Base-by-base conservation (phyloP, 306 rosid genomes). In the Inga leiocalycina region DNA sequence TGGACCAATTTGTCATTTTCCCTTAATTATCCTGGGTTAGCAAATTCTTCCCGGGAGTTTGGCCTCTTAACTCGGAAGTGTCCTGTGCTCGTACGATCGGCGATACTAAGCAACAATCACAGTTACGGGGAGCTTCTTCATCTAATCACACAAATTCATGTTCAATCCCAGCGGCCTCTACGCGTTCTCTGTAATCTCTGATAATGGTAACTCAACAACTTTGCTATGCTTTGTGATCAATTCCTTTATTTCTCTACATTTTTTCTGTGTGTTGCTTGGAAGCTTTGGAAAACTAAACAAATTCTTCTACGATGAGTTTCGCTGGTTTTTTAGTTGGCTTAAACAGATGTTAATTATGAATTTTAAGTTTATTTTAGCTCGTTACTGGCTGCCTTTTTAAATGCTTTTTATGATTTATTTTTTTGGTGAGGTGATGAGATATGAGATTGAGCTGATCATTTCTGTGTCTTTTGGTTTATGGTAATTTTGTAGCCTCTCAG, bases 401-500 rank as follows among this genome's bases (percentile, higher is more conserved):
- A 35, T 67, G 67, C 30, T 81, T 57, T 16, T 11, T 32, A n/a
- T 64, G 52, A 24, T 44, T 85, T 37, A 10, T 61, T 6, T 8
- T 65, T 27, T 69, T 15, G 54, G 35, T 67, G 32, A 22, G 32
- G 66, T 59, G 34, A 9, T 59, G 34, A 22, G 34, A 59, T 30
- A 6, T 57, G 61, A 56, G 17, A 10, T 37, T 64, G 32, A 20
- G 57, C 75, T 88, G 27, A 78, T 62, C 51, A 4, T 34, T 34
- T 59, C 9, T 77, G 4, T 77, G 22, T 83, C 32, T 34, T 57
- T 34, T 57, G 24, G 24, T 64, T 11, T 59, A 4, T n/a, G 48
- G 61, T 66, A 19, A 22, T 41, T 71, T 71, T 69, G 75, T 86
- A 86, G 89, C 85, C 88, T 82, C 85, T 84, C 83, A 43, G 77